Percentiles rank a stretch among this genome's conserved stretches.
Conservation (phyloP, 345 rosid species). For the Boechera divaricarpa region DNA sequence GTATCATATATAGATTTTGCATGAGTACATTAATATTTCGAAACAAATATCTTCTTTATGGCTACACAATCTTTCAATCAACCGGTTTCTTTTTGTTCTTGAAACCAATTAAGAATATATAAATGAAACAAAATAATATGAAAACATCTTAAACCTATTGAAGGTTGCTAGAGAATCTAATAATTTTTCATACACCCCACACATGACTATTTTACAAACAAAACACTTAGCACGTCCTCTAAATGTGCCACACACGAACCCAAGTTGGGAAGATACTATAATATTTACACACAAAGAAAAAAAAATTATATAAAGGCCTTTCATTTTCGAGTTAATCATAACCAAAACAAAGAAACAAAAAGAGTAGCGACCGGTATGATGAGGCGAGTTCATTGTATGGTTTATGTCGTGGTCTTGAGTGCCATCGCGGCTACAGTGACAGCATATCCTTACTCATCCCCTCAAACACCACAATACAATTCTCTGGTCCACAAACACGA, state of each 20-base stretch:
- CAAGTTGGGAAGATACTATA: not conserved
- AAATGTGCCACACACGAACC: not conserved
- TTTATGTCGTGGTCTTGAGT: not conserved
- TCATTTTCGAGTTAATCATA: not conserved
- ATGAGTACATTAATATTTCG: no score
- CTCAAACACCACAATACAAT: not conserved
- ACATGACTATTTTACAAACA: not conserved
- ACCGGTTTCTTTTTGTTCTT: not conserved
- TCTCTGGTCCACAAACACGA: not conserved
- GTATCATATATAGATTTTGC: no score
- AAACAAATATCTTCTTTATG: not conserved
- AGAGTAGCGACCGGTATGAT: not conserved
- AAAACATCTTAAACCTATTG: not conserved
- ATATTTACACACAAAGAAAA: not conserved
- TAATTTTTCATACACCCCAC: not conserved
- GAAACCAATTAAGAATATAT: not conserved
- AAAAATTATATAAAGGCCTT: not conserved
- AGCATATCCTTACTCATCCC: not conserved
- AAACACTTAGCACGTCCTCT: slow-evolving; percentile 4
- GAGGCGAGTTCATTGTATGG: not conserved
- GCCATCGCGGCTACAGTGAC: not conserved
- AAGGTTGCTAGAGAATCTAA: not conserved
- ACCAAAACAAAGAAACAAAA: not conserved
- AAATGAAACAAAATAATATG: not conserved
- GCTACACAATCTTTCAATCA: not conserved